These are phyloP conservation scores for Hymenoscyphus fructigenus DNA, from an alignment of 2,329 filamentous ascomycete species.

Conservation along the genomic window DNA sequence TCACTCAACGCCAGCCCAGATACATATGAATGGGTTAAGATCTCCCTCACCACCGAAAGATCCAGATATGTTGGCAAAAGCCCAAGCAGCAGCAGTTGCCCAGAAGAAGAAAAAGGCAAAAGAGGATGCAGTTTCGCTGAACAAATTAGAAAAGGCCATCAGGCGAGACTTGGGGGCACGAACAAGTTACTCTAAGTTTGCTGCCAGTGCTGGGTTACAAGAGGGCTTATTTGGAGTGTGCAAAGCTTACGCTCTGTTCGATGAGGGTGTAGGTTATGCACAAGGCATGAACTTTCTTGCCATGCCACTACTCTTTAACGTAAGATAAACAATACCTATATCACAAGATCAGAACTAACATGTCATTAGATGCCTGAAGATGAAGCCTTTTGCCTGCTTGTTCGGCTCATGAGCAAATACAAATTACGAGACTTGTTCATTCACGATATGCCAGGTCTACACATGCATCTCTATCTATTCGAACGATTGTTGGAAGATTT, in stretches of 20 bases:
- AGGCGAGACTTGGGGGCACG: constrained; percentile 85
- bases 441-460: constrained; percentile 93
- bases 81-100: constrained; percentile 60
- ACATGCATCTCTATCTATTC: constrained; percentile 92
- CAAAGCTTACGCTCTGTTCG: constrained; percentile 95
- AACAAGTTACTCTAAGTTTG: constrained; percentile 96
- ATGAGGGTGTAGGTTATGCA: constrained; percentile 92
- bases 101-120: constrained; percentile 78
- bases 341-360: constrained; percentile 24
- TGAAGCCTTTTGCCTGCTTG: constrained; percentile 91
- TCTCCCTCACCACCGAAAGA: constrained; percentile 60
- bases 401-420: constrained; percentile 96
- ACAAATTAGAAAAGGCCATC: constrained; percentile 88
- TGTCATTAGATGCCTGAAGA: constrained; percentile 83
- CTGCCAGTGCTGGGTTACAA: constrained; percentile 85
- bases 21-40: constrained; percentile 52
- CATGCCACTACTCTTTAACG: constrained; percentile 94
- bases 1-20: constrained; percentile 60
- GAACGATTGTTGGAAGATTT: constrained; percentile 90
- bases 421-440: constrained; percentile 89
- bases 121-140: constrained; percentile 69
- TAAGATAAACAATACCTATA: constrained; percentile 43
- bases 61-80: constrained; percentile 62
- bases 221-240: constrained; percentile 93
- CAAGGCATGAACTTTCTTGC: constrained; percentile 99